Evolutionary conservation across 768 basidiomycete species (phyloP), one percentile per base, ranked within the genome.

Genomic region (Podaxis rugospora): DNA sequence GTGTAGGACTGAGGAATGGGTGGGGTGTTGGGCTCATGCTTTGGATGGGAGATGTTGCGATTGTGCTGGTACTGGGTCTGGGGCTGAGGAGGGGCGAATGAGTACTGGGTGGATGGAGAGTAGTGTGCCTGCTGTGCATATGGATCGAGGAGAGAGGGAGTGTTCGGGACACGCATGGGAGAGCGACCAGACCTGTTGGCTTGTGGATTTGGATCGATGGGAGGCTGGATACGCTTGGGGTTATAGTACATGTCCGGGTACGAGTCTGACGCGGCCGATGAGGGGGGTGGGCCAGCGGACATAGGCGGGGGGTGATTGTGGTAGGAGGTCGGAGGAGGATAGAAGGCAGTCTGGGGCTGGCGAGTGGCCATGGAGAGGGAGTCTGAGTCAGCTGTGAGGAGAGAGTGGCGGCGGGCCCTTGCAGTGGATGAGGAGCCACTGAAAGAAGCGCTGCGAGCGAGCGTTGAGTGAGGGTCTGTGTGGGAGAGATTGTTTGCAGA

Each of bases 71-170:
- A 82, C 68, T 78, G 75, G 72, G 82, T 73, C 72, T 69, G 67
- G 7, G 69, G 78, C 18, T 44, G 42, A 66, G 59, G 70, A 5
- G 74, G 74, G 23, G 70, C 76, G 65, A 82, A 87, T 36, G 80
- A 67, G 66, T 79, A 86, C 67, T 81, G 73, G 32, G 78, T 74
- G 4, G 86, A 79, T 7, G 88, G 85, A 59, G 86, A 86, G 68
- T 88, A 89, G 70, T 81, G 83, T 28, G 82, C 70, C 73, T 89
- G 89, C 62, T 84, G 87, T 57, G 86, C 79, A 70, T 90, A 91
- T 32, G 86, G 85, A 71, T 91, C 89, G 65, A 87, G 77, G 47
- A 32, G 32, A 32, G 32, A 32, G 32, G 80, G 73, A 13, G 78
- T 74, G 65, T 82, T 83, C 61, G 75, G 75, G 23, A 79, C 68